These are phyloP conservation scores for Acanthamoeba culbertsoni DNA, from an alignment of 208 protist species.

Conservation along the genomic window DNA sequence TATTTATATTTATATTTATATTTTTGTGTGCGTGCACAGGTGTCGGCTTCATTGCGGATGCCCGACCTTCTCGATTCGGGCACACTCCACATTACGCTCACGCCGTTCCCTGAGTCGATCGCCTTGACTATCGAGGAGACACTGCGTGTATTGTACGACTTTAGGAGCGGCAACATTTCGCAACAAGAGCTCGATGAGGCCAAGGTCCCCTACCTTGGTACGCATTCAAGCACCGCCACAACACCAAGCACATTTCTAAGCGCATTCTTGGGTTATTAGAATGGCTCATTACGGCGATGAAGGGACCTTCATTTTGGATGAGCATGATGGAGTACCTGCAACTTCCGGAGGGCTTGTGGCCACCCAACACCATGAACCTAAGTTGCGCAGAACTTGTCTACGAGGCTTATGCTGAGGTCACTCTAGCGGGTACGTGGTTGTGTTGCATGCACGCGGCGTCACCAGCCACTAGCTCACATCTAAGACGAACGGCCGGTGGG, in stretches of 20 bases:
- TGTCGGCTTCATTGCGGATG: conserved; percentile 3
- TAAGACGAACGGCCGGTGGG: neutral
- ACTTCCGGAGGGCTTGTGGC: neutral
- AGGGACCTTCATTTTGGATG: conserved; percentile 15
- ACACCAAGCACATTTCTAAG: neutral
- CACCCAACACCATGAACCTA: conserved; percentile 8
- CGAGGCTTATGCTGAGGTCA: neutral
- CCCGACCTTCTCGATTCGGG: conserved; percentile 12
- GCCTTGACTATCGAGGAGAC: conserved; percentile 18
- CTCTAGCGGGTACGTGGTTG: neutral
- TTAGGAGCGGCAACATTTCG: conserved; percentile 4
- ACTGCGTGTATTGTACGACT: conserved; percentile 13
- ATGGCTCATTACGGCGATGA: conserved; percentile 47
- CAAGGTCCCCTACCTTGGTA: conserved; percentile 20
- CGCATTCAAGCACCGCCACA: neutral
- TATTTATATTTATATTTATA: neutral
- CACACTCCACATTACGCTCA: conserved; percentile 11
- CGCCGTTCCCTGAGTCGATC: neutral
- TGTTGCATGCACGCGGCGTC: neutral
- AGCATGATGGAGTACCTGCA: conserved; percentile 58
- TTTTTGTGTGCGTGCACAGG: neutral
- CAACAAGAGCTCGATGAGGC: conserved; percentile 41
- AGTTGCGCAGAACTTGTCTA: conserved; percentile 10
- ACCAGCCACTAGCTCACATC: neutral
- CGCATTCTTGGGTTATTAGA: neutral